These are phyloP conservation scores for Hanseniaspora osmophila DNA, from an alignment of 805 yeast species.

Conservation along the genomic window DNA sequence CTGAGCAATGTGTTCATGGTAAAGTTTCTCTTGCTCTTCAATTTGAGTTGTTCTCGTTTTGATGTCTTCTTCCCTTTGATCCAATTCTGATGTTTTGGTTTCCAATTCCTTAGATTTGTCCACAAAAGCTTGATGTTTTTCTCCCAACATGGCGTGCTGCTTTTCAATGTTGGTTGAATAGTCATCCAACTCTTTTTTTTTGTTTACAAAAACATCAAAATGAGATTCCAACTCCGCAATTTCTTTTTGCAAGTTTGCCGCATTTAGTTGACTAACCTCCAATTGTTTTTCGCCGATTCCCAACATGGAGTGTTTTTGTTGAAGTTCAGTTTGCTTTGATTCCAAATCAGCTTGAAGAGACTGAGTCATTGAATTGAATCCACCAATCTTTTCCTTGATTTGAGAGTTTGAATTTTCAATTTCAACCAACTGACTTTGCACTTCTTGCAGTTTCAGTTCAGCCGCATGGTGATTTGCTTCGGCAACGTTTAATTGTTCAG, in stretches of 20 bases:
- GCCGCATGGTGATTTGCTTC: slow-evolving; percentile 69
- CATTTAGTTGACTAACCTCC: slow-evolving; percentile 43
- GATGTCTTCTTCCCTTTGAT: slow-evolving; percentile 23
- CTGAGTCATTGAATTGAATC: slow-evolving; percentile 50
- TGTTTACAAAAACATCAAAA: slow-evolving; percentile 13
- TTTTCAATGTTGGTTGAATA: slow-evolving; percentile 27
- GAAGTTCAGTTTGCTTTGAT: slow-evolving; percentile 36
- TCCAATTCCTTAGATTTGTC: slow-evolving; percentile 19
- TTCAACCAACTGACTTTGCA: slow-evolving; percentile 46
- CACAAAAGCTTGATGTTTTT: slow-evolving; percentile 8
- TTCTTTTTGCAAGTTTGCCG: slow-evolving; percentile 30
- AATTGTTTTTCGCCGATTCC: slow-evolving; percentile 60
- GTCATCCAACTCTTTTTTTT: slow-evolving; percentile 24
- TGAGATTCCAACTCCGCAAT: slow-evolving; percentile 23
- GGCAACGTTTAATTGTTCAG: slow-evolving; percentile 57
- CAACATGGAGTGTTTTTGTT: slow-evolving; percentile 47
- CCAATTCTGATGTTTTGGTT: slow-evolving; percentile 24
- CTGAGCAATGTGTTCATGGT: slow-evolving; percentile 25
- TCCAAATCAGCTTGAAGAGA: slow-evolving; percentile 45
- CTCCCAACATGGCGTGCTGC: slow-evolving; percentile 23
- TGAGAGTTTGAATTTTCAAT: slow-evolving; percentile 54
- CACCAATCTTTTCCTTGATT: slow-evolving; percentile 55
- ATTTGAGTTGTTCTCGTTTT: slow-evolving; percentile 22
- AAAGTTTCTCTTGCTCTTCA: slow-evolving; percentile 23
- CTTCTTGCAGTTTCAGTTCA: slow-evolving; percentile 46